phyloP scores from a whole-genome alignment of 768 basidiomycete genomes.

The Pleurotus tuber-regium region DNA sequence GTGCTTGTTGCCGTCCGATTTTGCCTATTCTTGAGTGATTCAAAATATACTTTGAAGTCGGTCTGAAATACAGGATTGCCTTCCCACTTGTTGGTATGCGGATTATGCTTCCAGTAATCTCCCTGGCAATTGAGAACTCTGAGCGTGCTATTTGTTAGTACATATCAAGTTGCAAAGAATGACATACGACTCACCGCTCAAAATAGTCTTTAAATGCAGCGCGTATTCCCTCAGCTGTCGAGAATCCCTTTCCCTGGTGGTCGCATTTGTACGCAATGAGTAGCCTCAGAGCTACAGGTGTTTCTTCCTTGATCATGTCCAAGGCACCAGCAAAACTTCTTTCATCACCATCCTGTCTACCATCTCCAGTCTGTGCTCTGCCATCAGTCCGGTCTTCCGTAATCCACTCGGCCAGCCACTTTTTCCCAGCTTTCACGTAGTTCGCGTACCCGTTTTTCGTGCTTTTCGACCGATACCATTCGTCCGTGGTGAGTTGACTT shows the following conservation, averaged over 20 bases:
- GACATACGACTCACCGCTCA: conserved; percentile 15
- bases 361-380: background rate
- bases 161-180: no score
- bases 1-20: conserved; percentile 11
- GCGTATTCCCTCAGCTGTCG: conserved; percentile 15
- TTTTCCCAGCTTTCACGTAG: conserved; percentile 19
- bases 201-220: conserved; percentile 18
- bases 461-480: conserved; percentile 18
- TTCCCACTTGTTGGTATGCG: conserved; percentile 15
- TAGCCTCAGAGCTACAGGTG: conserved; percentile 16
- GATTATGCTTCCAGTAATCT: conserved; percentile 17
- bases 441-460: conserved; percentile 18
- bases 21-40: conserved; percentile 9
- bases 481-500: conserved; percentile 16
- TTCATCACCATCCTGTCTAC: no score
- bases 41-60: conserved; percentile 10
- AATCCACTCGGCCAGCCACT: conserved; percentile 10
- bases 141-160: no score
- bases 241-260: conserved; percentile 15
- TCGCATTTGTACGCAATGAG: conserved; percentile 20
- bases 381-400: no score
- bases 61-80: conserved; percentile 19
- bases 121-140: conserved; percentile 17
- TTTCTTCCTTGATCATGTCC: conserved; percentile 14
- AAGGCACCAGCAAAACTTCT: conserved; percentile 9